Evolutionary conservation across 176 grass and related monocot species (phyloP).

Genomic region (Eleusine indica): DNA sequence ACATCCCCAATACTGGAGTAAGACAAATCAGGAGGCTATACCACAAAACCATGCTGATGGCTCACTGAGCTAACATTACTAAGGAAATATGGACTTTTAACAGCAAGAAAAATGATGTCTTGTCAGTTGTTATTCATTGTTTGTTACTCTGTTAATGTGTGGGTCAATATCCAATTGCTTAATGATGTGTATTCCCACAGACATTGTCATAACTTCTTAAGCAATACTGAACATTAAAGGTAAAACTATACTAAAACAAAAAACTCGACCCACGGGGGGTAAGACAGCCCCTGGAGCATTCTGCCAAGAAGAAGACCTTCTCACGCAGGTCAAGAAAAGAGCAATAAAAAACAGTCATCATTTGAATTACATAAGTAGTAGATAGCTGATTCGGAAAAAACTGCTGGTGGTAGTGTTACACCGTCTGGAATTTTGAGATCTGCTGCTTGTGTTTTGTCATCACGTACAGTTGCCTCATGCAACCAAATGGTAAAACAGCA

Average conservation of each 20-base stretch:
- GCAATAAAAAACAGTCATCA: too few species aligned
- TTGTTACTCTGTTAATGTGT: neutral
- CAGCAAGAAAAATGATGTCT: slow-evolving; percentile 8
- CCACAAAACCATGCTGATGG: neutral
- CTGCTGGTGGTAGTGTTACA: neutral
- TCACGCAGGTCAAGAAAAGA: too few species aligned
- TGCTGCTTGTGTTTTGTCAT: neutral
- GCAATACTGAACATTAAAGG: slow-evolving; percentile 2
- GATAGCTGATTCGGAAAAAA: neutral
- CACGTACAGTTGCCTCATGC: neutral
- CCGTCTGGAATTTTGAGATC: neutral
- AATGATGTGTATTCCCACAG: neutral
- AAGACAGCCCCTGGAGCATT: too few species aligned
- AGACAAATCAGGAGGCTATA: neutral
- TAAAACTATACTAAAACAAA: neutral
- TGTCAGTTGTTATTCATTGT: neutral
- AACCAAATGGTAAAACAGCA: slow-evolving; percentile 13
- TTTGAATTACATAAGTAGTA: too few species aligned
- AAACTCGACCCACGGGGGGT: too few species aligned
- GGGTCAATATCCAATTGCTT: slow-evolving; percentile 21
- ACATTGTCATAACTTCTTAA: neutral
- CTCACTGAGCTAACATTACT: neutral
- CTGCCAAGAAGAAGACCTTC: too few species aligned
- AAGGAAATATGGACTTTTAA: neutral
- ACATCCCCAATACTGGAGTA: neutral